Percentiles rank a stretch among this genome's conserved stretches.
Evolutionary conservation across 2,329 filamentous ascomycete genomes (phyloP).

Genomic region (Septoria linicola): DNA sequence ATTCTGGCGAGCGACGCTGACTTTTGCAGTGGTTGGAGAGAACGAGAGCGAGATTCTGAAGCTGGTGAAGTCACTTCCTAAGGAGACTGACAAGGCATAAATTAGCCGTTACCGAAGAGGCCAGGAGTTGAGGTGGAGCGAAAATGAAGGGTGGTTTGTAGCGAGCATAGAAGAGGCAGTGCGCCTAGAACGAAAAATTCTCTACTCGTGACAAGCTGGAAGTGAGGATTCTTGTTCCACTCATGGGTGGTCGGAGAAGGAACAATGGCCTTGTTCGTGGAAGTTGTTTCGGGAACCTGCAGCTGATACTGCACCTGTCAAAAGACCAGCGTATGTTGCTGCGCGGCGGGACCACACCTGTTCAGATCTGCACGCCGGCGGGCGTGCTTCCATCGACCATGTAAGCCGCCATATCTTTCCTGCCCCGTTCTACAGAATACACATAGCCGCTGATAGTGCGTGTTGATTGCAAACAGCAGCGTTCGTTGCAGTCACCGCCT

Average conservation of each 20-base stretch:
- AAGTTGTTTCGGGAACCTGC: slow-evolving; percentile 20
- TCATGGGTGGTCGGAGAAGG: no score
- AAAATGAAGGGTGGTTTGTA: not conserved
- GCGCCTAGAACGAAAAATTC: not conserved
- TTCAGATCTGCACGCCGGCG: not conserved
- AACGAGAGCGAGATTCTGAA: slow-evolving; percentile 87
- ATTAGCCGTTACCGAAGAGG: no score
- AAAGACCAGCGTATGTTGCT: no score
- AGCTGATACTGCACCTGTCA: slow-evolving; percentile 7
- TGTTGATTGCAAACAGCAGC: slow-evolving; percentile 12
- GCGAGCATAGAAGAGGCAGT: no score
- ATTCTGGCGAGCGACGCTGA: slow-evolving; percentile 6
- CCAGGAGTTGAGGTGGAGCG: not conserved
- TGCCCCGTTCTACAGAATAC: slow-evolving; percentile 5
- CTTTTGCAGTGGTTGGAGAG: slow-evolving; percentile 61
- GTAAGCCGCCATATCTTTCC: slow-evolving; percentile 1
- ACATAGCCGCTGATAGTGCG: slow-evolving; percentile 11
- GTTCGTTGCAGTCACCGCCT: slow-evolving; percentile 14
- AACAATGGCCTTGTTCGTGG: slow-evolving; percentile 19
- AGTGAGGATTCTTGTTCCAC: not conserved
- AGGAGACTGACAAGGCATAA: slow-evolving; percentile 37
- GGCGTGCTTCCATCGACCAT: not conserved
- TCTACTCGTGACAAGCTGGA: not conserved
- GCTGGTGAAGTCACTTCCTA: slow-evolving; percentile 64
- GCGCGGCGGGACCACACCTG: not conserved